These are phyloP conservation scores for Moesziomyces sp. DNA, from an alignment of 1,284 basidiomycete species.

Conservation along the genomic window DNA sequence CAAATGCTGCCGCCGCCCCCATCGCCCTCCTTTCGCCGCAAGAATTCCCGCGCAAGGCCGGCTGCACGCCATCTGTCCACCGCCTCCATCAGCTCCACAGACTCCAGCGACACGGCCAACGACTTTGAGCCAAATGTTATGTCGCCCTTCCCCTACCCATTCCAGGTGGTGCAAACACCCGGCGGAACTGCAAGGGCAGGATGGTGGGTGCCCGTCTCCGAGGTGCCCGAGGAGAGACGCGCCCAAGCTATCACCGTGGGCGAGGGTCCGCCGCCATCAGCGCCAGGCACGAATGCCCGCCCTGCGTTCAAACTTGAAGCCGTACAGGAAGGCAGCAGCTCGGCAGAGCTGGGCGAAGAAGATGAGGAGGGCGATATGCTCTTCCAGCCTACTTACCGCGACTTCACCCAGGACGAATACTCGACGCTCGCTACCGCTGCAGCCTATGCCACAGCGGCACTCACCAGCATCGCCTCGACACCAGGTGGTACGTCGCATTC, in stretches of 20 bases:
- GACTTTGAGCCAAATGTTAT: conserved; percentile 48
- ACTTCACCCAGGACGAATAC: conserved; percentile 52
- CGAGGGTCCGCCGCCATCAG: conserved; percentile 8
- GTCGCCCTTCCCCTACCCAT: conserved; percentile 53
- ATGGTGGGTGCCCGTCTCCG: conserved; percentile 58
- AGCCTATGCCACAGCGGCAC: conserved; percentile 58
- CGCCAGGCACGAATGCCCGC: not conserved
- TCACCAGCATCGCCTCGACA: conserved; percentile 53
- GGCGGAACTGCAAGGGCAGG: conserved; percentile 57
- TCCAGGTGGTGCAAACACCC: conserved; percentile 60
- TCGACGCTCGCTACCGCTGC: conserved; percentile 60
- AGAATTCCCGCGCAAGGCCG: conserved; percentile 8
- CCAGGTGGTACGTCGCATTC: conserved; percentile 24
- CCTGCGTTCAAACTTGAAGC: conserved; percentile 8
- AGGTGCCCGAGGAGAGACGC: conserved; percentile 37
- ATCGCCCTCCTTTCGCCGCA: conserved; percentile 40
- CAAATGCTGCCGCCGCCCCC: conserved; percentile 59
- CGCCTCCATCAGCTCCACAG: conserved; percentile 26
- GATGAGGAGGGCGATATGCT: conserved; percentile 31
- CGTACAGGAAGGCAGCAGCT: conserved; percentile 8
- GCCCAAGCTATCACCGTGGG: conserved; percentile 35
- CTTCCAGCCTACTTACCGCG: conserved; percentile 54
- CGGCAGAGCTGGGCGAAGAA: conserved; percentile 4
- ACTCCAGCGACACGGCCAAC: conserved; percentile 17
- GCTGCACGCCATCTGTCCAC: conserved; percentile 17